Conservation (phyloP, 2,329 filamentous ascomycete species). For the Hirsutella thompsonii region DNA sequence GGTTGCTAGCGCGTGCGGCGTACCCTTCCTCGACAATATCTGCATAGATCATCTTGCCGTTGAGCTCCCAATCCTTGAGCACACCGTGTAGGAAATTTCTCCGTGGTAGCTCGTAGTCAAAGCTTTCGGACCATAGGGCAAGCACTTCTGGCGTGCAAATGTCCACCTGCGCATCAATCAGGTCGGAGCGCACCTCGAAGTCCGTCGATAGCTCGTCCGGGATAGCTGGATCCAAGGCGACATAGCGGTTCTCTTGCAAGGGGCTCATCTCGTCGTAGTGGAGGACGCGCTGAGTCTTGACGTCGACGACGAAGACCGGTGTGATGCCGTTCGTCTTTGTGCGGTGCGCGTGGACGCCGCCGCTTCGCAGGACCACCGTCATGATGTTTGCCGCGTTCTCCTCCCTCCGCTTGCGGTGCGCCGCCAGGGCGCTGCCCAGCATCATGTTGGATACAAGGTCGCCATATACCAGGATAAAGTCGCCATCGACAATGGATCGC, state of each 20-base stretch:
- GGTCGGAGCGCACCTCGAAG: conserved; percentile 71
- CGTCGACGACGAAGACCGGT: conserved; percentile 79
- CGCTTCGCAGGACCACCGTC: conserved; percentile 83
- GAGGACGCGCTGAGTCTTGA: conserved; percentile 65
- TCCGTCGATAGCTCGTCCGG: conserved; percentile 56
- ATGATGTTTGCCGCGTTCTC: conserved; percentile 92
- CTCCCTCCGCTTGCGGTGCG: conserved; percentile 67
- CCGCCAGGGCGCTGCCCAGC: conserved; percentile 65
- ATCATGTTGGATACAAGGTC: conserved; percentile 84
- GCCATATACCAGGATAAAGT: conserved; percentile 87
- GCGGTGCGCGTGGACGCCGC: conserved; percentile 54
- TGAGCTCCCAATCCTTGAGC: conserved; percentile 91
- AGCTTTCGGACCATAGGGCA: conserved; percentile 92
- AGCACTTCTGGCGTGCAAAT: conserved; percentile 95
- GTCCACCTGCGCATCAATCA: conserved; percentile 90
- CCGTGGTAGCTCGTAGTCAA: conserved; percentile 85
- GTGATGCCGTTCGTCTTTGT: conserved; percentile 65
- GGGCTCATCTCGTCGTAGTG: conserved; percentile 89
- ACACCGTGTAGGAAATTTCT: conserved; percentile 86
- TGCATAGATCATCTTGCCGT: conserved; percentile 91
- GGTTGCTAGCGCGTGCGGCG: conserved; percentile 70
- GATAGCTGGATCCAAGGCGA: conserved; percentile 69
- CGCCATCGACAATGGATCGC: conserved; percentile 70
- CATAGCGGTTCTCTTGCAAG: conserved; percentile 47
- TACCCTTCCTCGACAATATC: conserved; percentile 77